These are phyloP conservation scores for Pestalotiopsis sp. DNA, from an alignment of 2,329 filamentous ascomycete genomes.

Conservation along the genomic window DNA sequence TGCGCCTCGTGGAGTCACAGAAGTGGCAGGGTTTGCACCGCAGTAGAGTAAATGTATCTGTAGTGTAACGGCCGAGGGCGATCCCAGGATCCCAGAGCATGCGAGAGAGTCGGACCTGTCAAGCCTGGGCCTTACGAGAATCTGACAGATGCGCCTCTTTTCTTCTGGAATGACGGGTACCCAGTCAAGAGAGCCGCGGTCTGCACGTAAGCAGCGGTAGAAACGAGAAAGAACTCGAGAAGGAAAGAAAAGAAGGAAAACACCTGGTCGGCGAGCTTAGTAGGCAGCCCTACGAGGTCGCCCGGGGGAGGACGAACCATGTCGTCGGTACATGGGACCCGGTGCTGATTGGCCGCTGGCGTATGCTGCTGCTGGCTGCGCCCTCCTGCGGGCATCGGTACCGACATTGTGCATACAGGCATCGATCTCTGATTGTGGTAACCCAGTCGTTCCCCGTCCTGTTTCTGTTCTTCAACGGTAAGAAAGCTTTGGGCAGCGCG, in stretches of 20 bases:
- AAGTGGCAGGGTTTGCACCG: background rate
- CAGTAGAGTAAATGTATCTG: background rate
- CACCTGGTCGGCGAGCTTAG: background rate
- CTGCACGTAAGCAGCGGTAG: background rate
- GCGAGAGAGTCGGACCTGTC: background rate
- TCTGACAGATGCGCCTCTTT: background rate
- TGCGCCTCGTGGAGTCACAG: background rate
- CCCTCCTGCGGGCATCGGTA: background rate
- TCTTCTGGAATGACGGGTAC: background rate
- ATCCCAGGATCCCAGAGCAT: background rate
- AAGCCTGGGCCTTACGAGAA: background rate
- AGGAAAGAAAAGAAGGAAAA: background rate
- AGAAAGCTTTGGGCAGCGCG: too few relatives aligned
- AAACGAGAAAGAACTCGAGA: background rate
- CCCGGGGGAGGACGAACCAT: background rate
- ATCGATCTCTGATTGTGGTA: background rate
- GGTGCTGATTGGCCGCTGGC: background rate
- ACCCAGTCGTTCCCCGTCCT: too few relatives aligned
- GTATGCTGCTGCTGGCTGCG: background rate
- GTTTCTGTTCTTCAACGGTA: too few relatives aligned
- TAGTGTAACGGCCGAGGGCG: background rate
- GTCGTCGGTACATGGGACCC: background rate
- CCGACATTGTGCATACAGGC: background rate
- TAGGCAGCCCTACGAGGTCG: background rate
- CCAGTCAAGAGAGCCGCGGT: background rate